phyloP scores from a whole-genome alignment of 2,329 filamentous ascomycete genomes.

The Ceratocystis smalleyi region DNA sequence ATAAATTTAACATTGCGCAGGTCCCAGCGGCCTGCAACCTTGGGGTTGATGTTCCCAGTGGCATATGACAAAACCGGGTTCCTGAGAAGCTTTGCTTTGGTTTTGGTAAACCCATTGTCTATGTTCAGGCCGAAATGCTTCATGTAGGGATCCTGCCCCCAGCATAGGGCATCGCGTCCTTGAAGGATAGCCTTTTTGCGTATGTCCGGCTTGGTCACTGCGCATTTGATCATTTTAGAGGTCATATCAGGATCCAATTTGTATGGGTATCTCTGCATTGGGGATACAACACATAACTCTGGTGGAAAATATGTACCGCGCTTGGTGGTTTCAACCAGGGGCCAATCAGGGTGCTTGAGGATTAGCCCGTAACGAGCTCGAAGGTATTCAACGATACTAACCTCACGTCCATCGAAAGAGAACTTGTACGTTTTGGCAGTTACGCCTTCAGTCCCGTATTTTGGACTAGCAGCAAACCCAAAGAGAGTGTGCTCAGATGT shows the following conservation, averaged over 20 bases:
- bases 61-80: slow-evolving; percentile 36
- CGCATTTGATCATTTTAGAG: slow-evolving; percentile 78
- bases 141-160: slow-evolving; percentile 54
- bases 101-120: slow-evolving; percentile 44
- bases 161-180: slow-evolving; percentile 52
- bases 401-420: slow-evolving; percentile 30
- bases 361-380: slow-evolving; percentile 36
- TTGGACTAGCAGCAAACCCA: slow-evolving; percentile 33
- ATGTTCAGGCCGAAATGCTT: slow-evolving; percentile 60
- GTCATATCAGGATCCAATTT: slow-evolving; percentile 54
- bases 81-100: slow-evolving; percentile 54
- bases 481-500: slow-evolving; percentile 40
- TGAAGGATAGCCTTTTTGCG: slow-evolving; percentile 54
- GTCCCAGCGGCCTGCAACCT: slow-evolving; percentile 67
- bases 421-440: slow-evolving; percentile 42
- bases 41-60: slow-evolving; percentile 41
- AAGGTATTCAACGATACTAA: slow-evolving; percentile 41
- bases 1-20: slow-evolving; percentile 56
- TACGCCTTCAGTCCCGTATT: slow-evolving; percentile 31
- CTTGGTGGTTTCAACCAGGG: slow-evolving; percentile 42
- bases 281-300: slow-evolving; percentile 39
- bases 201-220: slow-evolving; percentile 57
- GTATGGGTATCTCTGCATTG: slow-evolving; percentile 45
- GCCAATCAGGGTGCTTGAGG: slow-evolving; percentile 34
- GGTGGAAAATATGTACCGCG: slow-evolving; percentile 41